phyloP scores from a whole-genome alignment of 2,329 filamentous ascomycete species.

The Alternaria gaisen region DNA sequence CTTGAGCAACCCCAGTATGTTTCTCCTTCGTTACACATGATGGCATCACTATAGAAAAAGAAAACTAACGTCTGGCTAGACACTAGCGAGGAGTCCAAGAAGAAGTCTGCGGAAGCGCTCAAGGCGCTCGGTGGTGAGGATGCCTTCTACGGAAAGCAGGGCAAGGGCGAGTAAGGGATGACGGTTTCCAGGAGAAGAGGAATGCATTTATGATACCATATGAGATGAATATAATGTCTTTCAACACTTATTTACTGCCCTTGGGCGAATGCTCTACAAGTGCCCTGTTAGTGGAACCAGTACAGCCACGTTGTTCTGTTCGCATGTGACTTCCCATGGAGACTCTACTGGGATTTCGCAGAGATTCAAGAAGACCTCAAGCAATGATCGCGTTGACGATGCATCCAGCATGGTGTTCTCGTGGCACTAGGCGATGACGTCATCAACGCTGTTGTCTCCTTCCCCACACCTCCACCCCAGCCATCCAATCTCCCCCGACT shows the following conservation, averaged over 20 bases:
- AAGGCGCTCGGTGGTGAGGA: conserved; percentile 55
- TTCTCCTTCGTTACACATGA: neutral
- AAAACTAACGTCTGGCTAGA: conserved; percentile 9
- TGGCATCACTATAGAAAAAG: neutral
- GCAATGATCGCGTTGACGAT: neutral
- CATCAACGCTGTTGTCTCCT: neutral
- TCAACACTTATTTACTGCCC: neutral
- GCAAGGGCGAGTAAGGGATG: conserved; percentile 50
- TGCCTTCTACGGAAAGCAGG: conserved; percentile 55
- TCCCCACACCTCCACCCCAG: neutral
- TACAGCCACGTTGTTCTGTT: neutral
- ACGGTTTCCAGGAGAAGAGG: neutral
- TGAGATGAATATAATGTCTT: conserved; percentile 2
- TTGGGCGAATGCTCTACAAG: neutral
- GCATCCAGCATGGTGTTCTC: neutral
- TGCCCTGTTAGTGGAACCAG: neutral
- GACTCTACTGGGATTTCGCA: accelerated
- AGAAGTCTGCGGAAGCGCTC: conserved; percentile 55
- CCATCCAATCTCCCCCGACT: neutral
- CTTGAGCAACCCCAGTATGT: conserved; percentile 57
- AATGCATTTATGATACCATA: conserved; percentile 8
- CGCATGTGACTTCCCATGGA: neutral
- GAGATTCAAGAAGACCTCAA: neutral
- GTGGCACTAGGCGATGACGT: neutral
- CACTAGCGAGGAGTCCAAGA: conserved; percentile 52